A percentile compares a stretch with the other conserved stretches of the same genome.
phyloP scores from a whole-genome alignment of 2,329 filamentous ascomycete species.

The Diatrype stigma region DNA sequence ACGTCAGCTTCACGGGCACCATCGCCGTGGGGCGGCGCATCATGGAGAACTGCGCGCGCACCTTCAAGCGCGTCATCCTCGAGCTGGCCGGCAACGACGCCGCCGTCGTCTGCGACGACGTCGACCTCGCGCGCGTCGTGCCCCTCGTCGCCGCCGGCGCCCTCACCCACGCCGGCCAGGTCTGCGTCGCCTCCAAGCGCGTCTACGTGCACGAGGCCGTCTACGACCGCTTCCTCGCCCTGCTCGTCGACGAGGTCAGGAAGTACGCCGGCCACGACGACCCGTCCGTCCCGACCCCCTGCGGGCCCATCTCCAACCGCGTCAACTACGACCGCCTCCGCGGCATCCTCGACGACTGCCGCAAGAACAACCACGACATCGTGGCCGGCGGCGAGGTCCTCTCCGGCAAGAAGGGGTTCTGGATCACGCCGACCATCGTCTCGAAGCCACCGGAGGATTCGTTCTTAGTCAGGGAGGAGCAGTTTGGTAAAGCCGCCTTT shows the following conservation, averaged over 20 bases:
- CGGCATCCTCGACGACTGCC: slow-evolving; percentile 51
- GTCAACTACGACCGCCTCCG: slow-evolving; percentile 61
- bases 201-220: slow-evolving; percentile 58
- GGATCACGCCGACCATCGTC: slow-evolving; percentile 56
- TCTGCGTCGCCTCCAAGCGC: slow-evolving; percentile 54
- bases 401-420: slow-evolving; percentile 44
- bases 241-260: slow-evolving; percentile 39
- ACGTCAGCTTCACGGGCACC: slow-evolving; percentile 57
- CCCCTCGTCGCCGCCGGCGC: slow-evolving; percentile 40
- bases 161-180: slow-evolving; percentile 51
- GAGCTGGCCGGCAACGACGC: slow-evolving; percentile 55
- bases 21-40: slow-evolving; percentile 46
- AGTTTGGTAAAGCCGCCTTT: slow-evolving; percentile 44
- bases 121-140: slow-evolving; percentile 43
- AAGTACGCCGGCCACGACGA: slow-evolving; percentile 37
- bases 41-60: slow-evolving; percentile 44
- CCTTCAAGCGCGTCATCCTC: slow-evolving; percentile 50
- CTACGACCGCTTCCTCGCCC: slow-evolving; percentile 49
- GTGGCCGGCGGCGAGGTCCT: slow-evolving; percentile 43
- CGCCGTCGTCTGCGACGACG: slow-evolving; percentile 48
- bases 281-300: slow-evolving; percentile 29
- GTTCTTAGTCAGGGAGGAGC: slow-evolving; percentile 54
- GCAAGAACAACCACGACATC: slow-evolving; percentile 48
- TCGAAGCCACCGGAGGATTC: slow-evolving; percentile 53
- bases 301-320: slow-evolving; percentile 60